These are phyloP conservation scores for Epicoccum sorghinum DNA, from an alignment of 2,329 filamentous ascomycete species.

Conservation along the genomic window DNA sequence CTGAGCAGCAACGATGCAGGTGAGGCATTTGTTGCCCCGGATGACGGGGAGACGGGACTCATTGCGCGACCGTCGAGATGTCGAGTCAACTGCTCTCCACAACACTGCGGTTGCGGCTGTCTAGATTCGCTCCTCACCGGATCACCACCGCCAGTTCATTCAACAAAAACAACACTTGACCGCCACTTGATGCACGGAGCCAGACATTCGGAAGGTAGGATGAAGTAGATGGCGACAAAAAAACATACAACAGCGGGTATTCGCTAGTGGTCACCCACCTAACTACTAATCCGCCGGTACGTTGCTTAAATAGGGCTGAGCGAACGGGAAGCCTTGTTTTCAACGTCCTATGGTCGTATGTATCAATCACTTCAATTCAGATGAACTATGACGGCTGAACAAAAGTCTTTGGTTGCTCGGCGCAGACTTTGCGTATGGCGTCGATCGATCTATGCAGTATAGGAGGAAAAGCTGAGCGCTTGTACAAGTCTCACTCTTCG, in stretches of 20 bases:
- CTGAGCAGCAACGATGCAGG: not conserved
- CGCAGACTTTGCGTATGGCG: too few species aligned
- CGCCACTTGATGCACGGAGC: constrained; percentile 6
- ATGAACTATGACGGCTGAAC: too few species aligned
- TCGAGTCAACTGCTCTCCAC: not conserved
- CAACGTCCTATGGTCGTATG: not conserved
- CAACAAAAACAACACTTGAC: constrained; percentile 10
- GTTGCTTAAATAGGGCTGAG: not conserved
- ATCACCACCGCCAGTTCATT: not conserved
- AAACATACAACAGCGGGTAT: not conserved
- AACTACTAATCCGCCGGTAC: not conserved
- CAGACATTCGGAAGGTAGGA: not conserved
- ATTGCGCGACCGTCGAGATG: not conserved
- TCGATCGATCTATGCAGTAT: too few species aligned
- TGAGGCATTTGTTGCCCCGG: constrained; percentile 9
- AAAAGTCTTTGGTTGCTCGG: too few species aligned
- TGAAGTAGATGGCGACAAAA: not conserved
- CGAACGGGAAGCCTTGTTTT: not conserved
- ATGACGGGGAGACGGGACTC: constrained; percentile 3
- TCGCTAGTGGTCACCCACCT: not conserved
- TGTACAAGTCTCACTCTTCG: too few species aligned
- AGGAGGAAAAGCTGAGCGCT: too few species aligned
- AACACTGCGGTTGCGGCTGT: not conserved
- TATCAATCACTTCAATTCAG: not conserved
- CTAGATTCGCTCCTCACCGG: constrained; percentile 5